These are phyloP conservation scores for Malassezia furfur DNA, from an alignment of 1,284 basidiomycete genomes.

Conservation along the genomic window DNA sequence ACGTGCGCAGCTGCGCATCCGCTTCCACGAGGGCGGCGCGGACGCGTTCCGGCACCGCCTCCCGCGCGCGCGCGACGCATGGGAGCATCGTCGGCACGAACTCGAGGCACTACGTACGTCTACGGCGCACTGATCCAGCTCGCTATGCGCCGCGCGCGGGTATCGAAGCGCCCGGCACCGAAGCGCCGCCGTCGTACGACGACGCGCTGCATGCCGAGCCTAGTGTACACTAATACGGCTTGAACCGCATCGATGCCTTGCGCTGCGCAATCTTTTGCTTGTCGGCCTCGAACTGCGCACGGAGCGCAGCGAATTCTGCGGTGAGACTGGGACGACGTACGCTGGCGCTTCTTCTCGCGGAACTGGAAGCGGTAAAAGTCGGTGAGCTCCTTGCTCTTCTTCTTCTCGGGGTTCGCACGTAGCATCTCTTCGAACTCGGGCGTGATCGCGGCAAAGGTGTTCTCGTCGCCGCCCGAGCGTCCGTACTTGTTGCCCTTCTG, in stretches of 20 bases:
- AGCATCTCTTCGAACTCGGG: slow-evolving; percentile 21
- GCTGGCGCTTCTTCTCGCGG: slow-evolving; percentile 38
- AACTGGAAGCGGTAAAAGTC: slow-evolving; percentile 46
- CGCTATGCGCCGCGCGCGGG: slow-evolving; percentile 10
- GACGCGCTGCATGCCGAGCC: background rate
- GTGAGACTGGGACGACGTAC: slow-evolving; percentile 6
- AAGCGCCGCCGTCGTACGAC: slow-evolving; percentile 3
- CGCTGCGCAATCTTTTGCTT: slow-evolving; percentile 35
- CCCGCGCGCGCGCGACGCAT: background rate
- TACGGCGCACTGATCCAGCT: background rate
- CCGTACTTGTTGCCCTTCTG: slow-evolving; percentile 40
- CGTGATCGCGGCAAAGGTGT: slow-evolving; percentile 14
- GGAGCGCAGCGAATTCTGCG: slow-evolving; percentile 31
- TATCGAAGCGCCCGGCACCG: slow-evolving; percentile 7
- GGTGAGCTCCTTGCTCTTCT: slow-evolving; percentile 29
- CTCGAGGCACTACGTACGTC: slow-evolving; percentile 1
- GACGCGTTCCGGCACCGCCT: background rate
- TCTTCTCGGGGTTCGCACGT: slow-evolving; percentile 25
- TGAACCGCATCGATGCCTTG: slow-evolving; percentile 36
- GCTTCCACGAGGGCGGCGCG: background rate
- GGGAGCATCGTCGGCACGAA: background rate
- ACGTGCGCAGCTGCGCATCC: background rate
- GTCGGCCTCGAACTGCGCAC: slow-evolving; percentile 42
- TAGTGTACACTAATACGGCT: slow-evolving; percentile 25
- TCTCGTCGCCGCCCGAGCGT: slow-evolving; percentile 21